Conservation (phyloP, 352 stramenopile species). For the Globisporangium megalacanthum region DNA sequence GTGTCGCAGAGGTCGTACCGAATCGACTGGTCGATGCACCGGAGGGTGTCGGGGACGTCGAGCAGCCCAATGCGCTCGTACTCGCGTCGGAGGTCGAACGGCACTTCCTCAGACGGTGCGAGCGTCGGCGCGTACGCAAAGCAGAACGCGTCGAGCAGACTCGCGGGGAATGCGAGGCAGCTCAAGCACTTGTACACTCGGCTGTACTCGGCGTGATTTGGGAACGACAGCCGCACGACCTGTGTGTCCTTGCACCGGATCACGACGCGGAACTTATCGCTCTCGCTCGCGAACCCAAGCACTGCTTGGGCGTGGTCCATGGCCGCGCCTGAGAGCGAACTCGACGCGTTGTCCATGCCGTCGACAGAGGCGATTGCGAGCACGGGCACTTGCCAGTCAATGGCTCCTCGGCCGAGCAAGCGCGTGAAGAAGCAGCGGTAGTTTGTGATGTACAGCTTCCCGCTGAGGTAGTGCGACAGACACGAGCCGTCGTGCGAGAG, state of each 20-base stretch:
- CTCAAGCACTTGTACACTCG: slow-evolving; percentile 76
- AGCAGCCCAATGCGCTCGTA: slow-evolving; percentile 78
- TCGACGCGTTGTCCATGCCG: slow-evolving; percentile 30
- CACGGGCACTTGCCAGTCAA: slow-evolving; percentile 76
- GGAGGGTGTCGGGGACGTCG: slow-evolving; percentile 47
- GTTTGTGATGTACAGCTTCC: slow-evolving; percentile 79
- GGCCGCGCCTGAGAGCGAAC: slow-evolving; percentile 17
- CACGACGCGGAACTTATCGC: slow-evolving; percentile 53
- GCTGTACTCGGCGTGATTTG: slow-evolving; percentile 65
- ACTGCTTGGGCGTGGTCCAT: slow-evolving; percentile 61
- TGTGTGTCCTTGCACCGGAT: slow-evolving; percentile 81
- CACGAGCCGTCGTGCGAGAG: slow-evolving; percentile 64
- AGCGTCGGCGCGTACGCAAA: slow-evolving; percentile 70
- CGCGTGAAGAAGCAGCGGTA: slow-evolving; percentile 78
- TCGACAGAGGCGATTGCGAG: slow-evolving; percentile 72
- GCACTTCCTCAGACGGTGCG: slow-evolving; percentile 66
- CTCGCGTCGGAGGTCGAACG: slow-evolving; percentile 75
- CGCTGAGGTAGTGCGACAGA: slow-evolving; percentile 60
- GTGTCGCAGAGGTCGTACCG: slow-evolving; percentile 90
- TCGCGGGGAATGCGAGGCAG: slow-evolving; percentile 66
- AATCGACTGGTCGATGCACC: slow-evolving; percentile 71
- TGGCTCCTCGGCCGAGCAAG: slow-evolving; percentile 34
- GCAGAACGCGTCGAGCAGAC: slow-evolving; percentile 75
- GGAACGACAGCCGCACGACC: slow-evolving; percentile 56
- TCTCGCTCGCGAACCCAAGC: slow-evolving; percentile 42